These are phyloP conservation scores for Saussurea involucrata DNA, from an alignment of 129 eudicot species.

Conservation along the genomic window DNA sequence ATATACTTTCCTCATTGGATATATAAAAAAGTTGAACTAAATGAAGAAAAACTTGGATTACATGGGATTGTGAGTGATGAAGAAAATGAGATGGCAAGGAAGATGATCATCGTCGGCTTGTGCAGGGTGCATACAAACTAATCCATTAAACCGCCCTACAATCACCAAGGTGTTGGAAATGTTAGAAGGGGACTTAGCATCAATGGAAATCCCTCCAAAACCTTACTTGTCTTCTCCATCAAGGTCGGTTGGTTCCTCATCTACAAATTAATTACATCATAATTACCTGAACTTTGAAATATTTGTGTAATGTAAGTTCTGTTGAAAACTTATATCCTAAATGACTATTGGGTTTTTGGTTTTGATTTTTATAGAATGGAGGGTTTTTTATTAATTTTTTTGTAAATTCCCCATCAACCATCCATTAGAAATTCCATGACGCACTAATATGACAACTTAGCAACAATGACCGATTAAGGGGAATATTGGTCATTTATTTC, in stretches of 20 bases:
- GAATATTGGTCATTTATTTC: too few species aligned
- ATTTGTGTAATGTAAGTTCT: too few species aligned
- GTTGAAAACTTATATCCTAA: too few species aligned
- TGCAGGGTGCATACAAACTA: slow-evolving; percentile 59
- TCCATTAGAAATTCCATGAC: too few species aligned
- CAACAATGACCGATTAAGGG: too few species aligned
- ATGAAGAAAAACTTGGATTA: slow-evolving; percentile 10
- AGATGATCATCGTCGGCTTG: slow-evolving; percentile 46
- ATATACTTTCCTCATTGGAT: too few species aligned
- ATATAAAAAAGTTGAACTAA: slow-evolving; percentile 14
- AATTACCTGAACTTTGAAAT: too few species aligned
- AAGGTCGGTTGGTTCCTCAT: not conserved
- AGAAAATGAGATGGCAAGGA: slow-evolving; percentile 27
- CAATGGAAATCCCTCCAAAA: slow-evolving; percentile 31
- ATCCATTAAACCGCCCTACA: slow-evolving; percentile 36
- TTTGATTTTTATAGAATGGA: too few species aligned
- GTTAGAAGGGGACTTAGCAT: slow-evolving; percentile 34
- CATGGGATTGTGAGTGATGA: slow-evolving; percentile 7
- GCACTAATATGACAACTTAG: too few species aligned
- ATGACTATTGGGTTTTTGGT: too few species aligned
- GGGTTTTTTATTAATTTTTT: too few species aligned
- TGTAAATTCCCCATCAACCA: too few species aligned
- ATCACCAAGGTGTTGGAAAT: slow-evolving; percentile 41
- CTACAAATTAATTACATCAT: not conserved
- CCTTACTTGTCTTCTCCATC: slow-evolving; percentile 19